phyloP scores from a whole-genome alignment of 768 basidiomycete species.

The Auriscalpium orientale region DNA sequence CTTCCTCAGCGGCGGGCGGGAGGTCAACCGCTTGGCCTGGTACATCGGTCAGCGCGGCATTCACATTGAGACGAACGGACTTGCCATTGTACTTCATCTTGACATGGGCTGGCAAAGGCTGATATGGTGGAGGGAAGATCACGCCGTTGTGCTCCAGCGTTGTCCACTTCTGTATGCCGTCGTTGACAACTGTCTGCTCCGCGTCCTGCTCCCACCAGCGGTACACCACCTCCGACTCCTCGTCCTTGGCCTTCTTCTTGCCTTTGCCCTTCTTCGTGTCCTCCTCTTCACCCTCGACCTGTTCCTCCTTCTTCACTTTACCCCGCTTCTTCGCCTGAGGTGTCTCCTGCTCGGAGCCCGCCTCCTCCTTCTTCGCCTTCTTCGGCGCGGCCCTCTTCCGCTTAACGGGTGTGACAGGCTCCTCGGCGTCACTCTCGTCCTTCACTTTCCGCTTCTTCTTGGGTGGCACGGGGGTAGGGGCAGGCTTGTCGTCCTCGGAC shows the following conservation, averaged over 20 bases:
- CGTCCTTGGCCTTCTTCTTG: conserved; percentile 43
- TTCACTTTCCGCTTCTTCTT: conserved; percentile 32
- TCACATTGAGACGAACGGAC: conserved; percentile 17
- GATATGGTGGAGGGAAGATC: conserved; percentile 92
- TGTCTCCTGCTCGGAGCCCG: conserved; percentile 30
- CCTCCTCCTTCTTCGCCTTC: conserved; percentile 53
- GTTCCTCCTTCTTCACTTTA: conserved; percentile 31
- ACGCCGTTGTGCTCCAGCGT: conserved; percentile 95
- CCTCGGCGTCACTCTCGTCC: conserved; percentile 46
- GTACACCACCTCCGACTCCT: conserved; percentile 67
- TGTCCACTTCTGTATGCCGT: conserved; percentile 82
- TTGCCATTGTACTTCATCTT: conserved; percentile 95
- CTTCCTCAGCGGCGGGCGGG: conserved; percentile 85
- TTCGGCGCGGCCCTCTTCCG: conserved; percentile 24
- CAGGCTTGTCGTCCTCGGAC: conserved; percentile 26
- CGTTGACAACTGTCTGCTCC: conserved; percentile 52
- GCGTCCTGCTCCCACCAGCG: conserved; percentile 74
- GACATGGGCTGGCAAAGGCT: conserved; percentile 69
- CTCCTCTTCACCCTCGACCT: conserved; percentile 29
- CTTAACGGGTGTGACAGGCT: conserved; percentile 28
- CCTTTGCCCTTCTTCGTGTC: conserved; percentile 32
- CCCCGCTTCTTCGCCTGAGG: conserved; percentile 30
- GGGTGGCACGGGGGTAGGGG: conserved; percentile 18
- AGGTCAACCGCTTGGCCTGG: conserved; percentile 74
- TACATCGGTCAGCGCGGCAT: conserved; percentile 2